phyloP scores from a whole-genome alignment of 2,329 filamentous ascomycete species.

The Nemania serpens region DNA sequence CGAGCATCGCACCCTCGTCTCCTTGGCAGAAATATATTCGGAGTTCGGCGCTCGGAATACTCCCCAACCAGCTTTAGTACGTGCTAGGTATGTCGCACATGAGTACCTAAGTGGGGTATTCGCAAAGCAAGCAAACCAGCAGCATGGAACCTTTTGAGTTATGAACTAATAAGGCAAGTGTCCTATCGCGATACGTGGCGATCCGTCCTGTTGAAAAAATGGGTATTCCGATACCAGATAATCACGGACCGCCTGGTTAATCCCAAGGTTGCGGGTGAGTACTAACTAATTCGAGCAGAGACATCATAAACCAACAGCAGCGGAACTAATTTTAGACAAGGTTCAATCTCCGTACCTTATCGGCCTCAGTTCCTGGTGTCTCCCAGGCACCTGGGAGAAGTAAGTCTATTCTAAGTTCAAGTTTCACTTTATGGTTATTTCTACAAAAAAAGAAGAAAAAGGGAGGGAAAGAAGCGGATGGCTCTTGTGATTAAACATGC shows the following conservation, averaged over 20 bases:
- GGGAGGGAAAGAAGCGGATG: too few relatives aligned
- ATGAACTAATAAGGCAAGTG: too few relatives aligned
- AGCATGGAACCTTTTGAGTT: not conserved
- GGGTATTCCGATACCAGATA: not conserved
- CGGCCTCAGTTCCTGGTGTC: conserved; percentile 49
- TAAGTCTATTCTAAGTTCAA: too few relatives aligned
- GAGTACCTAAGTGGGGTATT: not conserved
- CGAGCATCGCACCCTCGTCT: not conserved
- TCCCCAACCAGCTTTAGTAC: not conserved
- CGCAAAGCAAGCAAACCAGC: not conserved
- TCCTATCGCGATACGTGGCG: not conserved
- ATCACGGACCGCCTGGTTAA: conserved; percentile 57
- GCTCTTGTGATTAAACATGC: too few relatives aligned
- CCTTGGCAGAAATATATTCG: not conserved
- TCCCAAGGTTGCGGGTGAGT: conserved; percentile 44
- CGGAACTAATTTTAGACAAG: not conserved
- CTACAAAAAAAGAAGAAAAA: too few relatives aligned
- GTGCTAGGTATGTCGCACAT: not conserved
- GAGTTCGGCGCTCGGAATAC: conserved; percentile 12
- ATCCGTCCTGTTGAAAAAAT: not conserved
- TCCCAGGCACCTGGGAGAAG: conserved; percentile 1
- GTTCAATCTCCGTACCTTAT: conserved; percentile 55
- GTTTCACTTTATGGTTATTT: too few relatives aligned
- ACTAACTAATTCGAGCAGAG: too few relatives aligned
- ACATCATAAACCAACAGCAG: too few relatives aligned